Evolutionary conservation across 768 basidiomycete species (phyloP), one percentile per base, ranked within the genome.

Genomic region (Rhodotorula paludigena): DNA sequence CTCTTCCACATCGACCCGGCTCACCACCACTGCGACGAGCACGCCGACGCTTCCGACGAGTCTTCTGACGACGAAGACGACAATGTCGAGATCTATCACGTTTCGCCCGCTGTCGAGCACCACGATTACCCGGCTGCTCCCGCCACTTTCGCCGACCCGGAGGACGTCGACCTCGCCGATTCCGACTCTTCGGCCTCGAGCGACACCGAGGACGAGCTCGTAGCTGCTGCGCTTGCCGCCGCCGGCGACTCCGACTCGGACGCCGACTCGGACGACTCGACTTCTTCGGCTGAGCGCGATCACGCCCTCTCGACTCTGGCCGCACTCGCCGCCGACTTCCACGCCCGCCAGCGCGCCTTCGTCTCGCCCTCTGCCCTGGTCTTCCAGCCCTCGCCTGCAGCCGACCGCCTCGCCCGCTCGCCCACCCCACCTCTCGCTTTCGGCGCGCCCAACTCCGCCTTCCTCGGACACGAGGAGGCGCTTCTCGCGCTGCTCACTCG

Each of bases 341-440:
- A 81, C 21, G 56, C 75, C 12, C 76, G 83, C 41, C 81, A 80
- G 66, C 61, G 73, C 7, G 66, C 71, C n/a, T 86, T 86, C 78
- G 52, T 35, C 41, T 33, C 48, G 9, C 72, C 72, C 25, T 18
- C 64, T 9, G 36, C 55, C 10, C 49, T 73, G 61, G 71, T 75
- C 21, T 81, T 82, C 66, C 41, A 36, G 7, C 33, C 36, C n/a
- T 38, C 54, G 25, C 54, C 54, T n/a, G 39, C 54, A n/a, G 54
- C 38, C 54, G 23, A 23, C 15, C 36, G 35, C 38, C 5, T 84
- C 33, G 57, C 55, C 21, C 10, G 57, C 5, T 36, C 23, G 25
- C 12, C 56, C 20, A 56, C 53, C 4, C 59, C 66, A 9, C 56
- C 64, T 74, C 77, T 90, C 49, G 84, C 86, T 5, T 89, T 82